Evolutionary conservation across 441 rosid species (phyloP), one percentile per base, ranked within the genome.

Genomic region (Erysimum cheiri): DNA sequence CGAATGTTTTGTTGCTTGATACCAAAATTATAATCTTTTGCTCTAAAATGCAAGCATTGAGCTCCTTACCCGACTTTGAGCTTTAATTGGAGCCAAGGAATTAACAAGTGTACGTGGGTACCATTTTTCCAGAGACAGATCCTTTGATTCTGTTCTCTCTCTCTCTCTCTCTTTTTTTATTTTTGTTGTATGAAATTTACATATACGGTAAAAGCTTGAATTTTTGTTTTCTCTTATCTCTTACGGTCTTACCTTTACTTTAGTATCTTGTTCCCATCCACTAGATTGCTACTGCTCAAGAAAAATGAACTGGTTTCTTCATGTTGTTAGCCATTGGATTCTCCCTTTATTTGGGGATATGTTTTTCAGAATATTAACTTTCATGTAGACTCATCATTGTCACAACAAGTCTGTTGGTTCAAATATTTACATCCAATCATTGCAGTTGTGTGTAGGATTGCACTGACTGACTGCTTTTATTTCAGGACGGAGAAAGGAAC

Each of bases 401-500:
- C 28, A n/a, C 74, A 40, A 14, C 35, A 6, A 28, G 9, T 6
- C 50, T 46, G 29, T 5, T 54, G 22, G 17, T 61, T 61, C 36
- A 8, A 31, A 24, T 62, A 26, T 24, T 10, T 7, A 33, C 57
- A 53, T 53, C 15, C 53, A 28, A 4, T 52, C 40, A 43, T 67
- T 53, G 48, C 64, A 29, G 55, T 24, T 58, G 32, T 58, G 31
- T 50, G 35, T 70, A 15, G 35, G 19, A 43, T 48, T 75, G 10
- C 15, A 47, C 66, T 56, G 47, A 69, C 47, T 37, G 46, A 55
- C 46, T 54, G 22, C 36, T 62, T 71, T 83, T 69, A 57, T 53
- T 56, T 76, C 91, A 94, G 98, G 91, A 84, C 73, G 28, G 97
- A 88, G 81, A 79, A 78, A 81, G 99, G 99, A 74, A 80, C 82